These are phyloP conservation scores for Takashimella koratensis DNA, from an alignment of 1,284 basidiomycete species.

Conservation along the genomic window DNA sequence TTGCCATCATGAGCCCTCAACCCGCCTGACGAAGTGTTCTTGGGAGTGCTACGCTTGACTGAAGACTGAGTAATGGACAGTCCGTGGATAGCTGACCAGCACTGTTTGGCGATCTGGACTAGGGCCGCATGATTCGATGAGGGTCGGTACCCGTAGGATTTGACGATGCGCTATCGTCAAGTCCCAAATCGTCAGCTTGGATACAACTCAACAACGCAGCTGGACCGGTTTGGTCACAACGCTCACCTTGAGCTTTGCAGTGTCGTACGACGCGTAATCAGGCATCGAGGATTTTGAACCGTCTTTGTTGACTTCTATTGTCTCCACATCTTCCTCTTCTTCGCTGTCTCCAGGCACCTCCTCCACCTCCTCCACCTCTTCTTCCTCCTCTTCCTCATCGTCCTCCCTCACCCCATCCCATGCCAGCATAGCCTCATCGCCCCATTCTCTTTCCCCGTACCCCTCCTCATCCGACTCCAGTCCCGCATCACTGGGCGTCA, in stretches of 20 bases:
- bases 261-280: conserved; percentile 35
- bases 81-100: conserved; percentile 41
- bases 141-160: conserved; percentile 34
- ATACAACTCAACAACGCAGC: too few relatives aligned
- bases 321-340: conserved; percentile 11
- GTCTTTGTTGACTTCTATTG: conserved; percentile 1
- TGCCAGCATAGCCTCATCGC: conserved; percentile 22
- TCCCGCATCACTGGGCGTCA: not conserved
- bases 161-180: conserved; percentile 14
- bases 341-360: not conserved
- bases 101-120: conserved; percentile 31
- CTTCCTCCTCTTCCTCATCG: not conserved
- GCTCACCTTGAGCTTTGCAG: conserved; percentile 38
- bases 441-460: conserved; percentile 6
- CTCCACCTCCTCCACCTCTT: conserved; percentile 3
- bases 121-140: conserved; percentile 26
- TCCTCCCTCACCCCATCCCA: conserved; percentile 9
- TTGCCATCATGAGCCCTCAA: not conserved
- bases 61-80: too few relatives aligned
- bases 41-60: not conserved
- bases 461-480: not conserved
- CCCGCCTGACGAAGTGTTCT: not conserved
- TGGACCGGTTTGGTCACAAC: too few relatives aligned
- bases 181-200: not conserved
- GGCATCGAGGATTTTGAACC: conserved; percentile 28